Evolutionary conservation across 495 filamentous ascomycete genomes (phyloP), one percentile per base, ranked within the genome.

Genomic region (Rhypophila decipiens): DNA sequence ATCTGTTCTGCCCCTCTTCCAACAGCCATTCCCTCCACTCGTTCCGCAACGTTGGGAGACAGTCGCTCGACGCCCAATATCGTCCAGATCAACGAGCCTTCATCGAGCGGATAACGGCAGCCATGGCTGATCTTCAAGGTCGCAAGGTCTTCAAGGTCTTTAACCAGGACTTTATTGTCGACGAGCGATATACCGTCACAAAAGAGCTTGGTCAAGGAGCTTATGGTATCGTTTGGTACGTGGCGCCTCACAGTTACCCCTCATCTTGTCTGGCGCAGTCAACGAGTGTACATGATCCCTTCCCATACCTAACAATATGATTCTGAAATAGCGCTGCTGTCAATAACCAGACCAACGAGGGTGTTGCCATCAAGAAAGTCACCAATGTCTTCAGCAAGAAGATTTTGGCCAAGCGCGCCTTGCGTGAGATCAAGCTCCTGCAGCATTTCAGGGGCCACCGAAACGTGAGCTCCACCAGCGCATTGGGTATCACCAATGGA

Each of bases 351-450:
- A 95, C 88, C 12, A 83, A 83, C 58, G 93, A 98, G 63, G 93
- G 93, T n/a, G 90, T 98, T 45, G 93, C 93, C 49, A 88, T 98
- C 71, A 98, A 98, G 75, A 98, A 98, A 67, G 88, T 98, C 60
- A 98, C 93, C 69, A 98, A 98, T 85, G 94, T 98, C 50, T 97
- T 98, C 76, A 96, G 90, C 80, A 98, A 98, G 75, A 97, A 97
- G 82, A 98, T 98, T 55, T 74, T 98, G 49, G 93, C 93, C 50
- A 98, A 98, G 78, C 87, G 93, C 55, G 93, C 94, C 44, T 69
- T 98, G 73, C 81, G 94, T 66, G 93, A 98, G 72, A 96, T 98
- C 68, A 98, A 98, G 78, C 80, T 98, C 49, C 77, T 98, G 49
- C 94, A 96, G 73, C 93, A 98, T 63, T 98, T 98, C 76, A 71